Percentiles rank a stretch among this genome's conserved stretches.
Conservation (phyloP, 2,329 filamentous ascomycete species). For the Fusarium nisikadoi region DNA sequence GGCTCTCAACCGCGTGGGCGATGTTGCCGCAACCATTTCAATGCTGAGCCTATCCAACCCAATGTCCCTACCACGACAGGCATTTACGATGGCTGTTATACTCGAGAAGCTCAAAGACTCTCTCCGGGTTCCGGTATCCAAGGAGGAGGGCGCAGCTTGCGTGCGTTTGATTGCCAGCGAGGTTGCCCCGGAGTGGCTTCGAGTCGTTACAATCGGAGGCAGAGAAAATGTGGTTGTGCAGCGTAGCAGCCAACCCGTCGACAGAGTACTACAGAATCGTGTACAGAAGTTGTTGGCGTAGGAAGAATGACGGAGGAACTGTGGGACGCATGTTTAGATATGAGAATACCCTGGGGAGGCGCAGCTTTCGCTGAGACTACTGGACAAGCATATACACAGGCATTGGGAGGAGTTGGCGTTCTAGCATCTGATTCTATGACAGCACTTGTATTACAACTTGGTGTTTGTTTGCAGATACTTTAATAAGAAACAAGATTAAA, state of each 20-base stretch:
- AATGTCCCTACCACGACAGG: slow-evolving; percentile 63
- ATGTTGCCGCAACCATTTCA: slow-evolving; percentile 74
- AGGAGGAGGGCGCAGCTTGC: slow-evolving; percentile 62
- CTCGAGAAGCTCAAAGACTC: slow-evolving; percentile 76
- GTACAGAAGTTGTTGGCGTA: slow-evolving; percentile 50
- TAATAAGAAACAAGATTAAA: neutral
- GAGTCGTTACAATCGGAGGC: slow-evolving; percentile 61
- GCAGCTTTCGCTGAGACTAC: slow-evolving; percentile 1
- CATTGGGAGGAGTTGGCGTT: slow-evolving; percentile 37
- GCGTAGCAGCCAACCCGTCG: slow-evolving; percentile 54
- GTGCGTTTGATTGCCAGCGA: slow-evolving; percentile 64
- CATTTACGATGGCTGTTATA: slow-evolving; percentile 73
- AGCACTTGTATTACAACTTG: neutral
- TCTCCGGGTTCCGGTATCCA: slow-evolving; percentile 64
- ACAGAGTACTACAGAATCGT: slow-evolving; percentile 51
- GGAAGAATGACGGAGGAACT: neutral
- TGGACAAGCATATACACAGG: slow-evolving; percentile 29
- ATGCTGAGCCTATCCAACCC: slow-evolving; percentile 69
- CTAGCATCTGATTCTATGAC: slow-evolving; percentile 12
- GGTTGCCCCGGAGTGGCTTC: slow-evolving; percentile 67
- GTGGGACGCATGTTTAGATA: slow-evolving; percentile 12
- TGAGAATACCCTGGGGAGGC: slow-evolving; percentile 32
- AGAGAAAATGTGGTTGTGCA: slow-evolving; percentile 69
- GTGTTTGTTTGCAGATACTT: slow-evolving; percentile 11
- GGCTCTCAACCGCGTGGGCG: slow-evolving; percentile 74